Percentiles rank a stretch among this genome's conserved stretches.
These are phyloP conservation scores for Dothiorella sarmentorum DNA, from an alignment of 2,329 filamentous ascomycete genomes.

Conservation along the genomic window DNA sequence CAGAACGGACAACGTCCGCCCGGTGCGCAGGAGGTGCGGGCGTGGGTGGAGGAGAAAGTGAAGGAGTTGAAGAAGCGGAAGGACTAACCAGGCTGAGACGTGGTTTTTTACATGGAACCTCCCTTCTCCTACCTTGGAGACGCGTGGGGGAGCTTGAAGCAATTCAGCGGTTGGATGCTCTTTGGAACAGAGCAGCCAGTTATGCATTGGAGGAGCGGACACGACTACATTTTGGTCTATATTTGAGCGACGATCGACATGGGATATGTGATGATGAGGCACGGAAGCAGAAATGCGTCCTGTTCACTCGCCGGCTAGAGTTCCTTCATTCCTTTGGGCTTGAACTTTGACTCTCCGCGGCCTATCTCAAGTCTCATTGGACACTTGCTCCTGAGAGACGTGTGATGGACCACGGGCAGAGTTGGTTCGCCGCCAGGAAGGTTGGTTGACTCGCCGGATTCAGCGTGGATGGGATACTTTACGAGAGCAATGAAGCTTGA, in stretches of 20 bases:
- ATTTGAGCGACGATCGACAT: no score
- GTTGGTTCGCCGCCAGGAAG: not conserved
- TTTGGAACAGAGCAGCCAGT: no score
- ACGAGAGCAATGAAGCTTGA: no score
- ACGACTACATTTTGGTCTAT: no score
- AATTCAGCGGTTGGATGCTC: no score
- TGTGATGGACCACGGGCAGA: not conserved
- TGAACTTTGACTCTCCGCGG: not conserved
- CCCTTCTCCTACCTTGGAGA: no score
- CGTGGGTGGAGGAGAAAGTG: constrained; percentile 36
- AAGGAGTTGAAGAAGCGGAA: constrained; percentile 16
- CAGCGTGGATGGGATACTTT: no score
- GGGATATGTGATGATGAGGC: no score
- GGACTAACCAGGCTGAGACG: not conserved
- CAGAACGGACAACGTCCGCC: constrained; percentile 40
- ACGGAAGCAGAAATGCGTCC: no score
- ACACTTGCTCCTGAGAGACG: not conserved
- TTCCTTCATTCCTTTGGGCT: not conserved
- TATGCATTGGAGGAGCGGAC: no score
- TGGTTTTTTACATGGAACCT: no score
- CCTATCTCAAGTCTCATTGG: not conserved
- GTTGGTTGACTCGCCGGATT: not conserved
- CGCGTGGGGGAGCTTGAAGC: no score
- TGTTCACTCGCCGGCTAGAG: not conserved
- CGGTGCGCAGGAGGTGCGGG: constrained; percentile 35